Conservation (phyloP, 768 basidiomycete species). For the Trametes maxima region DNA sequence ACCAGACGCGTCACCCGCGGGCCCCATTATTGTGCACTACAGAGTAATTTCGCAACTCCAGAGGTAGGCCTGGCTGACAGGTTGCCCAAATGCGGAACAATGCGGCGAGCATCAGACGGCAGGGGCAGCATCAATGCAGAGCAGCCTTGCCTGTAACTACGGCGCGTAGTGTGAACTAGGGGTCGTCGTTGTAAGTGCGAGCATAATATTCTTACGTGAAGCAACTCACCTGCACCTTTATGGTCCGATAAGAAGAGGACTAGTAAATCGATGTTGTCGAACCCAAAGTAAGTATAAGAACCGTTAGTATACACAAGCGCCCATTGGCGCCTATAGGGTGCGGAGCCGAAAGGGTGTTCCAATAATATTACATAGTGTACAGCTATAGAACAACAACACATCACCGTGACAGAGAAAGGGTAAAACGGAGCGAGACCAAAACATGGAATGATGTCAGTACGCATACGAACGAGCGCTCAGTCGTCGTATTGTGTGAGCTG, state of each 20-base stretch:
- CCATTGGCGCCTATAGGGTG: not conserved
- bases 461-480: constrained; percentile 25
- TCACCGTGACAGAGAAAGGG: not conserved
- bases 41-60: not conserved
- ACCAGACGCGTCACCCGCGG: not conserved
- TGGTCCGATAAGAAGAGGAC: no score
- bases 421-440: not conserved
- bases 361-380: not conserved
- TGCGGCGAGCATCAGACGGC: not conserved
- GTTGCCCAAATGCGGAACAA: not conserved
- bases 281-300: not conserved
- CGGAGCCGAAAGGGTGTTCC: not conserved
- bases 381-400: not conserved
- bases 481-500: constrained; percentile 66
- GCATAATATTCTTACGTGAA: not conserved
- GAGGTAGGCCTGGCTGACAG: not conserved
- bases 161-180: not conserved
- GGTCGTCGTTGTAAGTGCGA: not conserved
- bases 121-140: not conserved
- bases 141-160: not conserved
- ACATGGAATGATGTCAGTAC: not conserved
- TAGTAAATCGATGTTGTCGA: not conserved
- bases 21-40: not conserved
- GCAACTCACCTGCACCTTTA: not conserved
- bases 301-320: not conserved